phyloP scores from a whole-genome alignment of 2,329 filamentous ascomycete species.

The Penicillium decumbens region DNA sequence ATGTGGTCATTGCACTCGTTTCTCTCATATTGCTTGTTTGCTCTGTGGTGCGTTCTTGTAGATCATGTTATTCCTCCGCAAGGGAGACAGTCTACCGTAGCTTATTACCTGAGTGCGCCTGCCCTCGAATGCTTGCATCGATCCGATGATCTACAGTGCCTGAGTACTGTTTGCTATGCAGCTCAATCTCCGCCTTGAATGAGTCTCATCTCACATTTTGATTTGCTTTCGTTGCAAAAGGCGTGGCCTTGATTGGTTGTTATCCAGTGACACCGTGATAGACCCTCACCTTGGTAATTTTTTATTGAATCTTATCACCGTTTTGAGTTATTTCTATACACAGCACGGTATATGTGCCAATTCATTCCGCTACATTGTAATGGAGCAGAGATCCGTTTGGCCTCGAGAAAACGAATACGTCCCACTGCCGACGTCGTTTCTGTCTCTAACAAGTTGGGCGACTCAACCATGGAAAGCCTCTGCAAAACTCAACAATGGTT shows the following conservation, averaged over 20 bases:
- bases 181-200: constrained; percentile 2
- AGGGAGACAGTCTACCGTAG: constrained; percentile 8
- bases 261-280: background rate
- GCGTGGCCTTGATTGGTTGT: background rate
- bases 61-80: constrained; percentile 6
- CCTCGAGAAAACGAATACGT: constrained; percentile 6
- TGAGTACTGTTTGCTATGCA: constrained; percentile 1
- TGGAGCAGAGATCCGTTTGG: constrained; percentile 5
- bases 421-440: constrained; percentile 1
- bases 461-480: constrained; percentile 17
- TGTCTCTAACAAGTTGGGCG: constrained; percentile 6
- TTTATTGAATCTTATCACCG: background rate
- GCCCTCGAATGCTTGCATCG: background rate
- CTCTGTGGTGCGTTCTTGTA: constrained; percentile 4
- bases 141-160: constrained; percentile 9
- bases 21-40: constrained; percentile 8
- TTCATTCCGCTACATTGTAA: background rate
- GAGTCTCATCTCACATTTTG: background rate
- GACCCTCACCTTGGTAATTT: background rate
- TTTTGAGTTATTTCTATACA: background rate
- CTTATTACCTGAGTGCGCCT: background rate
- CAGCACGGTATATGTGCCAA: background rate
- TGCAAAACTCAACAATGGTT: constrained; percentile 21
- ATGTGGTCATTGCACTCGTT: background rate
- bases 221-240: background rate